Percentiles rank a stretch among this genome's conserved stretches.
Evolutionary conservation across 2,329 filamentous ascomycete species (phyloP).

Genomic region (Fonsecaea pedrosoi): DNA sequence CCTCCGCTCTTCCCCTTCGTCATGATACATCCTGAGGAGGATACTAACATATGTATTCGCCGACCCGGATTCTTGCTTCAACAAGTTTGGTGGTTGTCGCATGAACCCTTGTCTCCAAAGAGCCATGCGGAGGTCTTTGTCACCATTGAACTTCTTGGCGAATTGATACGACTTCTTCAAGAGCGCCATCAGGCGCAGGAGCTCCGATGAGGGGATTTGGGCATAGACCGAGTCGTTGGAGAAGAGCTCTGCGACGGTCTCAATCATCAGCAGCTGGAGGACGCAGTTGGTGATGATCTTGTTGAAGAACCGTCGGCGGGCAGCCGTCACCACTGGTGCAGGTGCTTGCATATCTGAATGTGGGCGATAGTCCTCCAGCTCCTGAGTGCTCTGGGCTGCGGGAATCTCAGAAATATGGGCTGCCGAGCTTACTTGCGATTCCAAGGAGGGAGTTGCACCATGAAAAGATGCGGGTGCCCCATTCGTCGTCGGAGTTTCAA

Average conservation of each 20-base stretch:
- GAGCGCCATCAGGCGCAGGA: constrained; percentile 89
- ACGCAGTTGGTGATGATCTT: constrained; percentile 99
- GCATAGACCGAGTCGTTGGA: constrained; percentile 94
- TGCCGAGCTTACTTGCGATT: constrained; percentile 35
- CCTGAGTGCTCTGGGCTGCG: constrained; percentile 41
- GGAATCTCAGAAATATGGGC: constrained; percentile 39
- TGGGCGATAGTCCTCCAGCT: constrained; percentile 87
- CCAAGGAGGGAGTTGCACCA: constrained; percentile 24
- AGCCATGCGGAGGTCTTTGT: constrained; percentile 92
- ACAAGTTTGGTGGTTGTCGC: constrained; percentile 96
- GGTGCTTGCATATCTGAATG: constrained; percentile 79
- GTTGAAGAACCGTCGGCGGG: constrained; percentile 95
- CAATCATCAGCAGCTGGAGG: constrained; percentile 96
- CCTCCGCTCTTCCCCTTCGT: constrained; percentile 80
- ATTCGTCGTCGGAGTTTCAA: constrained; percentile 45
- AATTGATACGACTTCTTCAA: constrained; percentile 97
- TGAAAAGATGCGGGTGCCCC: constrained; percentile 23
- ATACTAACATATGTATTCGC: constrained; percentile 96
- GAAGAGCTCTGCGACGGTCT: constrained; percentile 98
- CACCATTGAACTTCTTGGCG: constrained; percentile 95
- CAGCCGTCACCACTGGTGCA: constrained; percentile 88
- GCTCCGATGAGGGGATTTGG: constrained; percentile 86
- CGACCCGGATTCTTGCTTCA: constrained; percentile 94
- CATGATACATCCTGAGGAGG: constrained; percentile 95
- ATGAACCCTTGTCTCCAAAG: constrained; percentile 99